A percentile compares a stretch with the other conserved stretches of the same genome.
These are phyloP conservation scores for Aspergillus carlsbadensis DNA, from an alignment of 495 filamentous ascomycete species.

Conservation along the genomic window DNA sequence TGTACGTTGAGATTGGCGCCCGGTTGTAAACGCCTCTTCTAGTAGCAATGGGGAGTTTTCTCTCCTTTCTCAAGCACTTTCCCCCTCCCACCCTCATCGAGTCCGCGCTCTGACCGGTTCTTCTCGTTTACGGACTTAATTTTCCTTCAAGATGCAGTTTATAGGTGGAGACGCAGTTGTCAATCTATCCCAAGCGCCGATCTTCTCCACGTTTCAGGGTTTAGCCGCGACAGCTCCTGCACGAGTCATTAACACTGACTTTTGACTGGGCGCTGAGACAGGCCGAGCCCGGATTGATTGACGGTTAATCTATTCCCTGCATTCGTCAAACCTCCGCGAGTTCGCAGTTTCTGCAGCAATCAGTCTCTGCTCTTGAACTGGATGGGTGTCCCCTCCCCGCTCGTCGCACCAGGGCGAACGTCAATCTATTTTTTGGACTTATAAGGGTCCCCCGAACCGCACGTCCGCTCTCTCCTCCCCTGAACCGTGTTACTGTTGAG, in stretches of 20 bases:
- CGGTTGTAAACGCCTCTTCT: no score
- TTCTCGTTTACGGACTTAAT: background rate
- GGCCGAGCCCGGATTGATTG: background rate
- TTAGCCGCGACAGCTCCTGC: background rate
- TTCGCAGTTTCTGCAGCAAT: constrained; percentile 1
- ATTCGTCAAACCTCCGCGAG: background rate
- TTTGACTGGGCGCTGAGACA: background rate
- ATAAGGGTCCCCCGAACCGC: background rate
- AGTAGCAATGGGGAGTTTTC: no score
- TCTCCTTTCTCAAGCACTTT: no score
- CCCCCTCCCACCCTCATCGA: background rate
- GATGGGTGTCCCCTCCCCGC: background rate
- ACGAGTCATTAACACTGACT: background rate
- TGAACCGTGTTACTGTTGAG: background rate
- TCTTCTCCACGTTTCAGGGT: constrained; percentile 10
- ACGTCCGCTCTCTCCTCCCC: background rate
- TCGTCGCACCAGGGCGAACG: background rate
- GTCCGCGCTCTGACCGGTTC: background rate
- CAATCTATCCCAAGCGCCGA: background rate
- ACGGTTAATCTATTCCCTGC: constrained; percentile 5
- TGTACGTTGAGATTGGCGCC: no score
- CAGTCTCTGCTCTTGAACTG: background rate
- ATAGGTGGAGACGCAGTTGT: constrained; percentile 1
- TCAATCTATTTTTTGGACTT: no score
- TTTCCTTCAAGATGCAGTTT: background rate